These are phyloP conservation scores for Termitomyces sp. DNA, from an alignment of 768 basidiomycete genomes.

Conservation along the genomic window DNA sequence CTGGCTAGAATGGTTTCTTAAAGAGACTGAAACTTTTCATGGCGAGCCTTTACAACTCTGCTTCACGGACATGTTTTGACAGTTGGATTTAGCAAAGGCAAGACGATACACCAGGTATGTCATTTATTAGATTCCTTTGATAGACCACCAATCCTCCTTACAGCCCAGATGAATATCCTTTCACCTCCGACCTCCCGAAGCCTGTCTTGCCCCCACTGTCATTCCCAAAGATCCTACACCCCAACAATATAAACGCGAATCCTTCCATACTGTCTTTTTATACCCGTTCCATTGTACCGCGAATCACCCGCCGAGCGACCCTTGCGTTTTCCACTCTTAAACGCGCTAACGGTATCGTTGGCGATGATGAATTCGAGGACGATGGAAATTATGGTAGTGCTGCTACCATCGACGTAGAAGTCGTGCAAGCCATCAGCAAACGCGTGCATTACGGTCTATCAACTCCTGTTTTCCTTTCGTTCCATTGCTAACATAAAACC, in stretches of 20 bases:
- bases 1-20: conserved; percentile 98
- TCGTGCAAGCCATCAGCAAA: conserved; percentile 96
- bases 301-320: conserved; percentile 76
- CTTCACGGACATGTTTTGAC: conserved; percentile 4
- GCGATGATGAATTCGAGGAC: conserved; percentile 74
- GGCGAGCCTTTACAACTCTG: conserved; percentile 46
- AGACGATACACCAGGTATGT: conserved; percentile 87
- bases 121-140: neutral
- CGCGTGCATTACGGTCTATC: conserved; percentile 90
- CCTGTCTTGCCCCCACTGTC: conserved; percentile 72
- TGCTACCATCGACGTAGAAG: conserved; percentile 91
- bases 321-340: conserved; percentile 59
- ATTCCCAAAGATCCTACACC: conserved; percentile 75
- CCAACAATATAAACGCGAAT: conserved; percentile 84
- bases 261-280: conserved; percentile 86
- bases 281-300: conserved; percentile 80
- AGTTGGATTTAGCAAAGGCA: conserved; percentile 67
- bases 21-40: conserved; percentile 93
- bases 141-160: neutral
- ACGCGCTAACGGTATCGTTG: conserved; percentile 59
- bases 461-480: neutral
- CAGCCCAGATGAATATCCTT: conserved; percentile 98
- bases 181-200: conserved; percentile 74
- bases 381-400: conserved; percentile 98
- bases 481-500: neutral